phyloP scores from a whole-genome alignment of 768 basidiomycete species.

The Kwoniella pini region DNA sequence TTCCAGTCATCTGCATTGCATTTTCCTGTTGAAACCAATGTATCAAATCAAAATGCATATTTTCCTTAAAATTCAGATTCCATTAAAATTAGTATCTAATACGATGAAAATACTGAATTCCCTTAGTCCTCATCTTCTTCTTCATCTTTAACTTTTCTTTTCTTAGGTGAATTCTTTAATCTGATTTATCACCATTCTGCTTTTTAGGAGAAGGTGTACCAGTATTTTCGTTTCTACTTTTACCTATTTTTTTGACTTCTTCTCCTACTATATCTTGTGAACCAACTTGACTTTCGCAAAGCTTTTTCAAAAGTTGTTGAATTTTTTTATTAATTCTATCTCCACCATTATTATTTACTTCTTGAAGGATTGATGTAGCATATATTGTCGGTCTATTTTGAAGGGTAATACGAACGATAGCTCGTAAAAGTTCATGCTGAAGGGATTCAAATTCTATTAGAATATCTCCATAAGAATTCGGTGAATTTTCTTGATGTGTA shows the following conservation, averaged over 20 bases:
- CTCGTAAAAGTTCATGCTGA: conserved; percentile 1
- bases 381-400: conserved; percentile 19
- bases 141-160: conserved; percentile 14
- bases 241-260: conserved; percentile 17
- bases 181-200: conserved; percentile 4
- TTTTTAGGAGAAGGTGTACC: conserved; percentile 15
- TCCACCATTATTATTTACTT: conserved; percentile 32
- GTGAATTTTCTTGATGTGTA: not conserved
- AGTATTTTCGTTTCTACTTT: conserved; percentile 2
- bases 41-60: no score
- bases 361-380: conserved; percentile 14
- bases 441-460: no score
- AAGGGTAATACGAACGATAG: conserved; percentile 5
- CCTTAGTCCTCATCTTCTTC: conserved; percentile 4
- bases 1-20: no score
- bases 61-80: no score
- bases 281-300: conserved; percentile 9
- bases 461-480: no score
- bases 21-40: no score
- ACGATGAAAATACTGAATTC: not conserved
- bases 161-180: conserved; percentile 2
- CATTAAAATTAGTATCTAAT: not conserved
- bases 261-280: conserved; percentile 26
- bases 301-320: conserved; percentile 27
- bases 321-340: conserved; percentile 39